Conservation (phyloP, 208 protist genomes). For the Trichomonas tenax region DNA sequence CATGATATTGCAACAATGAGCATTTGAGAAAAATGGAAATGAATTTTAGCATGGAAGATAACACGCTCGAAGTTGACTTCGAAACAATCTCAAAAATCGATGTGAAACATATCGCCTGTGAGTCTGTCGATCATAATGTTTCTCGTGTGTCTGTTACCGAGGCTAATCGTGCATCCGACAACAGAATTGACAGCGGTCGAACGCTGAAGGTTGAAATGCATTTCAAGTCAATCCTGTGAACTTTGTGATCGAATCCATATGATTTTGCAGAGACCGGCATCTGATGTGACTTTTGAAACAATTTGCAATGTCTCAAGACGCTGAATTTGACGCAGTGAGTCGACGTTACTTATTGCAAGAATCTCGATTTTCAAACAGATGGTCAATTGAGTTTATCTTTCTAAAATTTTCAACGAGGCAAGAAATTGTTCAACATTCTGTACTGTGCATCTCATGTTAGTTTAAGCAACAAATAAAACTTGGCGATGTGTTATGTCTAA, state of each 20-base stretch:
- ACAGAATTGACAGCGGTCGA: background rate
- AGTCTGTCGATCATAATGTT: slow-evolving; percentile 11
- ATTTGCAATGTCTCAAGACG: background rate
- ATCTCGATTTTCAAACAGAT: background rate
- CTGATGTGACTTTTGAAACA: background rate
- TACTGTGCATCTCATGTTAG: no score
- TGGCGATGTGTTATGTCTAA: no score
- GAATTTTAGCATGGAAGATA: background rate
- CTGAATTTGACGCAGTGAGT: background rate
- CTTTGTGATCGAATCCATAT: background rate
- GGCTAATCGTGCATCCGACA: background rate
- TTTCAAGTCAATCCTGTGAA: background rate
- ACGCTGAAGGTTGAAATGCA: background rate
- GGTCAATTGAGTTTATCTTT: background rate
- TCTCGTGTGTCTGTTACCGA: background rate
- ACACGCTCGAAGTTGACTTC: background rate
- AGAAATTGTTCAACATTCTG: background rate
- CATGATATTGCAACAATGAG: background rate
- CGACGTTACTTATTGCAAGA: background rate
- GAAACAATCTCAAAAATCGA: slow-evolving; percentile 20
- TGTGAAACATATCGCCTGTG: slow-evolving; percentile 4
- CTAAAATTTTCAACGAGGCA: background rate
- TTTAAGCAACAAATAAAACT: no score
- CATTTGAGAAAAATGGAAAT: background rate
- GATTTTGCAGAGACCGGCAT: background rate